Base-by-base conservation (phyloP, 139 green algal species). In the Zygnema cylindricum region DNA sequence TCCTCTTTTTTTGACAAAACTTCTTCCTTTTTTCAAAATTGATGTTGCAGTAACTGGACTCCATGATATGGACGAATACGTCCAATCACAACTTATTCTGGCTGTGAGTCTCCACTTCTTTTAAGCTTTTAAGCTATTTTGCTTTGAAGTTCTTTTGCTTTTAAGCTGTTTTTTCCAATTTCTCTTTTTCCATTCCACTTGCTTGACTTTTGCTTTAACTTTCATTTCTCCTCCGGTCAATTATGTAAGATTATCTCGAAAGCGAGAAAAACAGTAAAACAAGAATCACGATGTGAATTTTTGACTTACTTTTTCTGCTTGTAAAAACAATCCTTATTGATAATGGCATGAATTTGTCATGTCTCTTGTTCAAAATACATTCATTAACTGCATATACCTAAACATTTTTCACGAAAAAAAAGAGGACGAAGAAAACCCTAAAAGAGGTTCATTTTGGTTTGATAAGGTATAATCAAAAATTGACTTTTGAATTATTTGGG, bases 21-120 rank as follows among this genome's bases (percentile, higher is more conserved):
- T n/a, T n/a, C n/a, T n/a, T n/a, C n/a, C n/a, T 16, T 78, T 49
- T 21, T 43, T 21, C 71, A 69, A 16, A 7, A 54, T 21, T 38
- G 38, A 16, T 16, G 38, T 78, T 77, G 88, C 93, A 95, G 97
- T 99, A 0, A 99, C 98, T 0, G 98, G 98, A 0, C 93, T 99
- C n/a, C 98, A 99, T 92, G 98, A 99, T 93, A 94, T 99, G 86
- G 98, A 99, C 76, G 96, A 99, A 90, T 99, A 95, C 85, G 96
- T 99, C 77, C 95, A 98, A 79, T 89, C 93, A 30, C 97, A 98
- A 94, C 95, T 99, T 35, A 95, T 99, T 43, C 93, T 98, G 55
- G 96, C 97, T 2, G 83, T 92, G 35, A 82, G 42, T 1, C 69
- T 35, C 1, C 1, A 35, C 69, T 1, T 77, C 69, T n/a, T n/a